Evolutionary conservation across 768 basidiomycete genomes (phyloP), one percentile per base, ranked within the genome.

Genomic region (Boletus reticuloceps): DNA sequence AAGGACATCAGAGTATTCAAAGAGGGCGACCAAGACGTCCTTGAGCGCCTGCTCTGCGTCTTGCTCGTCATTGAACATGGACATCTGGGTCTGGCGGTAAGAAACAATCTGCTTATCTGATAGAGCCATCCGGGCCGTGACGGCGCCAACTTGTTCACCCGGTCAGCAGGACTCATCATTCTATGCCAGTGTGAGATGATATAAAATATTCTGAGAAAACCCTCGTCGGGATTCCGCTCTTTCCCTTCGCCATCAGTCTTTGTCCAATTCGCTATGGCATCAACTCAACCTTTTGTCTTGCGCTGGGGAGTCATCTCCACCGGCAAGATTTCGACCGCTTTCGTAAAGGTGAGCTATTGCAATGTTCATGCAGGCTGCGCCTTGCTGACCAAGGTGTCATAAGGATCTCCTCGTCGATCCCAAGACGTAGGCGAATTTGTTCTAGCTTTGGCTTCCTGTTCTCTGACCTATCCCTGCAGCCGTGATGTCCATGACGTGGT

Each of bases 271-370:
- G 9, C 27, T 37, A 63, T 71, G 69, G 40, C 52, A 43, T 41
- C 59, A 45, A n/a, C 54, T 37, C 70, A 72, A 58, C 74, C 76
- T 1, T 72, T 77, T 45, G 74, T 74, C 17, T 69, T 92, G 51
- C 82, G 82, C 52, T 94, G 92, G 93, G 92, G 93, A 17, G 89
- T 94, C 59, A 87, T 96, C 58, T 89, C 91, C 13, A 92, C 91
- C 2, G 91, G 90, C 31, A 65, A 68, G 19, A 94, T 94, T 54
- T 84, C 91, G 10, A 74, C 74, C 31, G 69, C 67, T 12, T 94
- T 94, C 67, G 80, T 84, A 12, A 82, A 81, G 76, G 91, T 88
- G 55, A 54, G 72, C 37, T 41, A 19, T 29, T n/a, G 4, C n/a
- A 5, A 32, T 32, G 27, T 41, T 19, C 34, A 41, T 10, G 0